A percentile compares a stretch with the other conserved stretches of the same genome.
phyloP scores from a whole-genome alignment of 2,329 filamentous ascomycete species.

The Exophiala lecanii-corni region DNA sequence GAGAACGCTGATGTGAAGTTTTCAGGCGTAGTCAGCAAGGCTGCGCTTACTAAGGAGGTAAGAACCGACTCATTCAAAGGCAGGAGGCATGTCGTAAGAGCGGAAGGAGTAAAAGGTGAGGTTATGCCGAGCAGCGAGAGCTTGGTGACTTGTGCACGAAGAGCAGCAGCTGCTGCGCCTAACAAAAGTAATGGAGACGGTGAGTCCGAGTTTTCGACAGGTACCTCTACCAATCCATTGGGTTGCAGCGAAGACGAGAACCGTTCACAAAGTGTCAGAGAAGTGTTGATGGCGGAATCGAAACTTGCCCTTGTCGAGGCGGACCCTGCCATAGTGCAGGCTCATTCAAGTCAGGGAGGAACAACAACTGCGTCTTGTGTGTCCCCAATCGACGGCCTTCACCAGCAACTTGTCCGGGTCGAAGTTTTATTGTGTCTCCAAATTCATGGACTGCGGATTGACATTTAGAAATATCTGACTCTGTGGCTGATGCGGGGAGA shows the following conservation, averaged over 20 bases:
- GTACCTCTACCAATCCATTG: slow-evolving; percentile 11
- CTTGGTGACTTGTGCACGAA: slow-evolving; percentile 81
- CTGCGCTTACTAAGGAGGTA: slow-evolving; percentile 67
- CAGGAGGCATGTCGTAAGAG: slow-evolving; percentile 64
- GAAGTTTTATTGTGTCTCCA: too few species aligned
- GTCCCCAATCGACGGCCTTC: too few species aligned
- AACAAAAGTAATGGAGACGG: slow-evolving; percentile 60
- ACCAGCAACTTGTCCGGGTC: too few species aligned
- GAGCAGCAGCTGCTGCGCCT: slow-evolving; percentile 64
- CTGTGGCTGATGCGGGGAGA: too few species aligned
- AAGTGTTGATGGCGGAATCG: slow-evolving; percentile 20
- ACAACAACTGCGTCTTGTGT: too few species aligned
- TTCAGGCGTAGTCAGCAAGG: slow-evolving; percentile 58
- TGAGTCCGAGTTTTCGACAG: slow-evolving; percentile 5
- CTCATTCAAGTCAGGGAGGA: too few species aligned
- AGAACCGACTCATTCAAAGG: slow-evolving; percentile 70
- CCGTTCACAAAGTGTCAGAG: slow-evolving; percentile 17
- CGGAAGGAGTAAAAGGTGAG: slow-evolving; percentile 77
- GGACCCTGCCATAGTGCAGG: too few species aligned
- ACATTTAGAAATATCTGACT: too few species aligned
- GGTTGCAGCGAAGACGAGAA: slow-evolving; percentile 18
- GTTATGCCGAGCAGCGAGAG: slow-evolving; percentile 82
- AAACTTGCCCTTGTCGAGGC: background rate
- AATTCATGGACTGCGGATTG: too few species aligned
- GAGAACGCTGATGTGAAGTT: slow-evolving; percentile 61